Base-by-base conservation (phyloP, 495 filamentous ascomycete genomes). In the Clohesyomyces aquaticus region DNA sequence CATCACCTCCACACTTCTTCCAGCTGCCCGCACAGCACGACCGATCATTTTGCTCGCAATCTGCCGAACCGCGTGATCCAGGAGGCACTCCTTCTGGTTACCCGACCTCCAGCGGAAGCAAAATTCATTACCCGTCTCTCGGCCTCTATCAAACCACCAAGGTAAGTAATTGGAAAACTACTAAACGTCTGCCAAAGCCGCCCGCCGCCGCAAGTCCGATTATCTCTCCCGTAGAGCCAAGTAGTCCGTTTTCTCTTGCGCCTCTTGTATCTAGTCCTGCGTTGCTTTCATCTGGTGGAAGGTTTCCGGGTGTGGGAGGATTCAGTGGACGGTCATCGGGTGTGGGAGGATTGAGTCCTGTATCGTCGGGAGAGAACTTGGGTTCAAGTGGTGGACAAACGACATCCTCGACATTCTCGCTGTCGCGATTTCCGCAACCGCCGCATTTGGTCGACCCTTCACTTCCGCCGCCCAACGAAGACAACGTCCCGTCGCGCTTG, bases 401-500 rank as follows among this genome's bases (percentile, higher is more conserved):
- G 23, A 63, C 61, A 18, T 22, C 61, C 14, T 69, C 66, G 23
- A 61, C 69, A 0, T 49, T 69, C 25, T 72, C 69, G 14, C 59
- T 71, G n/a, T 69, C 69, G 18, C 58, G 55, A 25, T 69, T 69
- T 29, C 66, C 69, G 19, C 58, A 66, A 19, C 66, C 69, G 22
- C 63, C 65, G n/a, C 66, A 48, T 10, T 19, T 52, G 1, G 4
- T 47, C 22, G 59, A 61, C 32, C 59, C 55, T 38, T 51, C 52
- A 9, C 56, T 66, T 48, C 60, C 59, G 4, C 59, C 52, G 23
- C 60, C 48, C 10, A 47, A 41, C 19, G 49, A 56, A 18, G 64
- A 71, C 23, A 52, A 55, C 50, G 32, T 10, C 9, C 47, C 54
- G 32, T 57, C 32, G 23, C 63, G 32, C 25, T 18, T 63, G 26